Percentiles rank a stretch among this genome's conserved stretches.
These are phyloP conservation scores for Tolypocladium amazonense DNA, from an alignment of 2,329 filamentous ascomycete genomes.

Conservation along the genomic window DNA sequence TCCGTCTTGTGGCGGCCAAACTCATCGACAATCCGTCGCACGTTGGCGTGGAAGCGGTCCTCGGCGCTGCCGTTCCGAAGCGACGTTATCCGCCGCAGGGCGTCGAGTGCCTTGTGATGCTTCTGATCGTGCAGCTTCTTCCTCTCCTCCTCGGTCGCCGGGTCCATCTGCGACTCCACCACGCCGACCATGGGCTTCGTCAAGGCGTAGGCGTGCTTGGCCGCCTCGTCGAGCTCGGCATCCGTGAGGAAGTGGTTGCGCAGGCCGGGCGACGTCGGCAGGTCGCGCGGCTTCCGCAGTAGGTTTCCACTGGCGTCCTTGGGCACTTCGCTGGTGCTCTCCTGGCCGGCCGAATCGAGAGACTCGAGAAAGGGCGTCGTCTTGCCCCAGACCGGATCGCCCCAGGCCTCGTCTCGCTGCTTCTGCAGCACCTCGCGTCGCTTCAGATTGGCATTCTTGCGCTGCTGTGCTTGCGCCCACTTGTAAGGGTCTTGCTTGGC, in stretches of 20 bases:
- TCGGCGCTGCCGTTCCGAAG: slow-evolving; percentile 68
- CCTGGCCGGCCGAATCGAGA: slow-evolving; percentile 55
- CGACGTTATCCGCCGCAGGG: slow-evolving; percentile 68
- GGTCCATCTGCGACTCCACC: slow-evolving; percentile 28
- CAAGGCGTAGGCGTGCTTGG: slow-evolving; percentile 58
- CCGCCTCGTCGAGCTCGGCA: slow-evolving; percentile 53
- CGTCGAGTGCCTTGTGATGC: slow-evolving; percentile 61
- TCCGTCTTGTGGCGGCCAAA: slow-evolving; percentile 94
- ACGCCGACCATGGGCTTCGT: slow-evolving; percentile 43
- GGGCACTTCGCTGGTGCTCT: slow-evolving; percentile 20
- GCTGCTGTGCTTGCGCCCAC: slow-evolving; percentile 69
- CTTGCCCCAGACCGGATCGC: slow-evolving; percentile 70
- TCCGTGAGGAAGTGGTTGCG: slow-evolving; percentile 70
- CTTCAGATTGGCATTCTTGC: slow-evolving; percentile 72
- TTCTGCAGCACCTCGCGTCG: slow-evolving; percentile 60
- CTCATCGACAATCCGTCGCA: slow-evolving; percentile 70
- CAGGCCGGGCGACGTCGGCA: slow-evolving; percentile 39
- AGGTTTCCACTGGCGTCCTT: slow-evolving; percentile 31
- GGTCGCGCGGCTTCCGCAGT: slow-evolving; percentile 24
- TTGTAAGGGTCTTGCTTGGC: slow-evolving; percentile 72
- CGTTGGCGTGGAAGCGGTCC: slow-evolving; percentile 72
- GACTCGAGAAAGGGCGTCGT: slow-evolving; percentile 76
- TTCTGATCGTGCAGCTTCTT: slow-evolving; percentile 36
- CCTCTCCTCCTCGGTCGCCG: slow-evolving; percentile 23
- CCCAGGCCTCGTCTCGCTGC: slow-evolving; percentile 53